phyloP scores from a whole-genome alignment of 192 early-diverging fungal species.

The Dissophora globulifera region DNA sequence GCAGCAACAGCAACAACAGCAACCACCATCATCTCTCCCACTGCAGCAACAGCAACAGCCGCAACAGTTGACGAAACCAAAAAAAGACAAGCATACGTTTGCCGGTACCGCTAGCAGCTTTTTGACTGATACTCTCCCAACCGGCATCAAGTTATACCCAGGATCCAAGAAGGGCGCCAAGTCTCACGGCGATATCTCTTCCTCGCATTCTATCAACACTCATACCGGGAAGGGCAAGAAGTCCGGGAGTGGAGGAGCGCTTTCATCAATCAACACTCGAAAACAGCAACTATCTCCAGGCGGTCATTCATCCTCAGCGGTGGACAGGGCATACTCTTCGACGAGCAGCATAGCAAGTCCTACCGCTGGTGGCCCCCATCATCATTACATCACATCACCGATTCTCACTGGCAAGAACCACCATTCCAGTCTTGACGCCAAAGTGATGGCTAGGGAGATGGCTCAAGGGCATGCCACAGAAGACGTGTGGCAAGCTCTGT shows the following conservation, averaged over 20 bases:
- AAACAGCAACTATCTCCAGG: slow-evolving; percentile 45
- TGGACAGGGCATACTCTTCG: slow-evolving; percentile 31
- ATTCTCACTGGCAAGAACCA: slow-evolving; percentile 29
- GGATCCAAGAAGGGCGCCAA: slow-evolving; percentile 41
- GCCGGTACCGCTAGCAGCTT: slow-evolving; percentile 49
- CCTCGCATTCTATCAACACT: not conserved
- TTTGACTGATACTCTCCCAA: slow-evolving; percentile 36
- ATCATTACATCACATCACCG: slow-evolving; percentile 38
- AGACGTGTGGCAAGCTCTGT: slow-evolving; percentile 80
- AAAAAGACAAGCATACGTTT: slow-evolving; percentile 46
- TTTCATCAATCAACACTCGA: slow-evolving; percentile 42
- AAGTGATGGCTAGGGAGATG: slow-evolving; percentile 52
- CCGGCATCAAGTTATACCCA: slow-evolving; percentile 44
- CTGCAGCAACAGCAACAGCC: slow-evolving; percentile 3
- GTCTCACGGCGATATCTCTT: slow-evolving; percentile 40
- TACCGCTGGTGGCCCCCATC: slow-evolving; percentile 15
- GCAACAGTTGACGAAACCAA: slow-evolving; percentile 20
- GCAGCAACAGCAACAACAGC: not conserved
- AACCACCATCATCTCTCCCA: not conserved
- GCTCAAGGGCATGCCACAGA: slow-evolving; percentile 47
- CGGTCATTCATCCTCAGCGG: not conserved
- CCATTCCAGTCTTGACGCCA: slow-evolving; percentile 46
- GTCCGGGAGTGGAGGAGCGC: slow-evolving; percentile 18
- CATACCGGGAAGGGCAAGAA: slow-evolving; percentile 22
- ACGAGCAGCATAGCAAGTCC: slow-evolving; percentile 40